Conservation (phyloP, 2,329 filamentous ascomycete genomes). For the Xylariaceae sp. region DNA sequence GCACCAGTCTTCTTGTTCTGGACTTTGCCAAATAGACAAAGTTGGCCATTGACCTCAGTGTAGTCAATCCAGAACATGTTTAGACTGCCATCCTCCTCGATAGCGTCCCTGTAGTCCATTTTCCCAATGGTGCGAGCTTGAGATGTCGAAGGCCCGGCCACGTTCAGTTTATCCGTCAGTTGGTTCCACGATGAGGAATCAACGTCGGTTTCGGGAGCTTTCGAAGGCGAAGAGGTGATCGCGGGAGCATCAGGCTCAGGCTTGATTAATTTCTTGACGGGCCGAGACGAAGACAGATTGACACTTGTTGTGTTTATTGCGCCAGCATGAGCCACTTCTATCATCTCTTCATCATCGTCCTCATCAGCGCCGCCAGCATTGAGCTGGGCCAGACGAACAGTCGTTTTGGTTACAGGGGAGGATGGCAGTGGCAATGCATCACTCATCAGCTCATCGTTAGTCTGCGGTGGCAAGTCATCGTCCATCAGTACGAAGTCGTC, state of each 20-base stretch:
- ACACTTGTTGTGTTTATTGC: conserved; percentile 64
- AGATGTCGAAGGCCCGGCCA: conserved; percentile 66
- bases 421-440: conserved; percentile 68
- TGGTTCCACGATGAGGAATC: conserved; percentile 86
- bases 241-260: conserved; percentile 63
- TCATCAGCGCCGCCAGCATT: conserved; percentile 52
- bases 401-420: conserved; percentile 75
- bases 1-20: conserved; percentile 75
- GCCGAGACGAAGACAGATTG: conserved; percentile 78
- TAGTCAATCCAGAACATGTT: conserved; percentile 98
- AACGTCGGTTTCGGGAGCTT: conserved; percentile 53
- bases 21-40: conserved; percentile 95
- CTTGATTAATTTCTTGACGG: conserved; percentile 69
- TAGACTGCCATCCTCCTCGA: conserved; percentile 89
- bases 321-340: conserved; percentile 79
- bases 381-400: conserved; percentile 61
- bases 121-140: conserved; percentile 69
- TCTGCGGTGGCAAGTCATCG: conserved; percentile 45
- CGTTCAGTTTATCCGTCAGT: conserved; percentile 78
- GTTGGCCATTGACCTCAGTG: conserved; percentile 80
- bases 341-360: conserved; percentile 71
- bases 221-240: conserved; percentile 68
- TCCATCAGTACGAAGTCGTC: conserved; percentile 54
- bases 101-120: conserved; percentile 72
- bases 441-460: conserved; percentile 65